Evolutionary conservation across 2,329 filamentous ascomycete genomes (phyloP).

Genomic region (Penicillium sp.): DNA sequence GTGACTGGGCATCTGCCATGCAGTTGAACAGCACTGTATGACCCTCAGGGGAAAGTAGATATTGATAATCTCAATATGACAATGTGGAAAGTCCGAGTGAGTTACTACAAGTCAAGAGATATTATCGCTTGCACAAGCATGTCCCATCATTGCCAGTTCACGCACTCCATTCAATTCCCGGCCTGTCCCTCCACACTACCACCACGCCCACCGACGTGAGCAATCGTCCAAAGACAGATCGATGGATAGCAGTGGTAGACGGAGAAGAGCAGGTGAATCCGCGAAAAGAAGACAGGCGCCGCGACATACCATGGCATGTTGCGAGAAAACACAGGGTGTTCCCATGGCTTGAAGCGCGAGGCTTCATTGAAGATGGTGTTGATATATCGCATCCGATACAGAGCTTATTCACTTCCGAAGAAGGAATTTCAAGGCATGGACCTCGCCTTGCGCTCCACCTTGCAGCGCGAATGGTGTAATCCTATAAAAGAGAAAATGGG

Average conservation of each 20-base stretch:
- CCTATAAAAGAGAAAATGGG: slow-evolving; percentile 8
- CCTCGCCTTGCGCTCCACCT: slow-evolving; percentile 58
- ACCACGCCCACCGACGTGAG: slow-evolving; percentile 19
- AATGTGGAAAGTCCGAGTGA: no score
- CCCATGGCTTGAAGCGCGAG: slow-evolving; percentile 12
- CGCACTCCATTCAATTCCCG: slow-evolving; percentile 14
- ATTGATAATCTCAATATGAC: no score
- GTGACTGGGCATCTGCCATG: no score
- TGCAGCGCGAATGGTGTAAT: slow-evolving; percentile 46
- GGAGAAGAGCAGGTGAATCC: slow-evolving; percentile 14
- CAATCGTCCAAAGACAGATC: slow-evolving; percentile 26
- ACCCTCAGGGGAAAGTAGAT: no score
- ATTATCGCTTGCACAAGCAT: slow-evolving; percentile 3
- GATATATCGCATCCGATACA: slow-evolving; percentile 57
- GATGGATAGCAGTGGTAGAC: slow-evolving; percentile 12
- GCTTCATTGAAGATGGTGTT: slow-evolving; percentile 28
- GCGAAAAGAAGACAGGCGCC: slow-evolving; percentile 14
- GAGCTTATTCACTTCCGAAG: slow-evolving; percentile 46
- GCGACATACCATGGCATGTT: slow-evolving; percentile 12
- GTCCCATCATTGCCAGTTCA: slow-evolving; percentile 21
- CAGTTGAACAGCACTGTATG: no score
- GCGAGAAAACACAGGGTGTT: slow-evolving; percentile 11
- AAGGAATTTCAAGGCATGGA: slow-evolving; percentile 52
- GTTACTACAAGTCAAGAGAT: no score
- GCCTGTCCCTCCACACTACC: slow-evolving; percentile 6